Conservation (phyloP, 176 grass and related monocot genomes). For the Zoysia japonica region DNA sequence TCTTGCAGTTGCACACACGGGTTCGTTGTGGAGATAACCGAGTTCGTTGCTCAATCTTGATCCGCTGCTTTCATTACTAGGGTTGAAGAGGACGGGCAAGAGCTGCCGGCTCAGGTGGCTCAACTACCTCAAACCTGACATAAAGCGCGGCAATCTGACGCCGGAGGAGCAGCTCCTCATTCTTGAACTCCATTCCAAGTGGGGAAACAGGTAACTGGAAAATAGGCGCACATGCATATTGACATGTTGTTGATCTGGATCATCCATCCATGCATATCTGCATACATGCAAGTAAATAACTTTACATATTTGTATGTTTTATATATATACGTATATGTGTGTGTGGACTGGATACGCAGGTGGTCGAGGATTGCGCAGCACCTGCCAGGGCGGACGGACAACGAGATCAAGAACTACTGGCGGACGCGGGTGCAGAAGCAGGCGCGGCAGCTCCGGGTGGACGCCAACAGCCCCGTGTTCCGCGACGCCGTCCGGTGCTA, state of each 20-base stretch:
- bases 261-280: not conserved
- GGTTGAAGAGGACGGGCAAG: slow-evolving; percentile 91
- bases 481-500: slow-evolving; percentile 80
- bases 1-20: not conserved
- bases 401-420: slow-evolving; percentile 99
- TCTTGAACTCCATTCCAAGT: slow-evolving; percentile 93
- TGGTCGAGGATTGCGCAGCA: slow-evolving; percentile 94
- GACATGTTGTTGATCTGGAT: not conserved
- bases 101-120: slow-evolving; percentile 87
- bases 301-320: no score
- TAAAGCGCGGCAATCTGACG: slow-evolving; percentile 80
- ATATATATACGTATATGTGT: not conserved
- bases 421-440: slow-evolving; percentile 90
- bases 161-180: slow-evolving; percentile 89
- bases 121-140: slow-evolving; percentile 91
- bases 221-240: not conserved
- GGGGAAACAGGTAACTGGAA: slow-evolving; percentile 66
- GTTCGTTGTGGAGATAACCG: not conserved
- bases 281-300: not conserved
- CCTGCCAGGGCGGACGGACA: slow-evolving; percentile 78
- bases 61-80: slow-evolving; percentile 21
- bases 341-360: not conserved
- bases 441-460: slow-evolving; percentile 86
- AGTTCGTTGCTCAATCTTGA: not conserved
- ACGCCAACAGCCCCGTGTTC: slow-evolving; percentile 88